phyloP scores from a whole-genome alignment of 2,329 filamentous ascomycete species.

The Stromatinia cepivora region DNA sequence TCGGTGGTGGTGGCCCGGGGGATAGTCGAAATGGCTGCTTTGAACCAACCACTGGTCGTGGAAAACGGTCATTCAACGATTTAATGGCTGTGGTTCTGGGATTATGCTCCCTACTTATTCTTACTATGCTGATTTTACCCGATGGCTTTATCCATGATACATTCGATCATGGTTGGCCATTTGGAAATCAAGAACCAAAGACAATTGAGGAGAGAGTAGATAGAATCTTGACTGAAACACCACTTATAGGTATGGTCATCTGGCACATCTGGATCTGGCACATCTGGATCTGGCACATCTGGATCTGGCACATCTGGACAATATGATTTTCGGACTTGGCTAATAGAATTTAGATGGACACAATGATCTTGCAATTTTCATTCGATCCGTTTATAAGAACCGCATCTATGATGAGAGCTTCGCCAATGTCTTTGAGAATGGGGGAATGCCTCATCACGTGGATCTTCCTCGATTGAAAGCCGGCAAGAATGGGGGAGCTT shows the following conservation, averaged over 20 bases:
- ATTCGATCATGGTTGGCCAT: constrained; percentile 12
- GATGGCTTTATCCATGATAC: constrained; percentile 16
- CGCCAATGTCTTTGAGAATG: constrained; percentile 70
- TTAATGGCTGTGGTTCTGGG: constrained; percentile 24
- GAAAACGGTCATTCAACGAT: constrained; percentile 20
- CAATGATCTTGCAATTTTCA: constrained; percentile 77
- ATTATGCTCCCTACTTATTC: constrained; percentile 27
- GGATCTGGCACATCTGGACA: not conserved
- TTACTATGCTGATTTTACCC: constrained; percentile 26
- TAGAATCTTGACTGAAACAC: constrained; percentile 48
- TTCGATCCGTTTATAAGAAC: constrained; percentile 69
- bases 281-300: no score
- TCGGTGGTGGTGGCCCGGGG: constrained; percentile 19
- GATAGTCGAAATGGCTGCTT: constrained; percentile 10
- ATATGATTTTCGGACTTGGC: not conserved
- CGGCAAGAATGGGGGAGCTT: constrained; percentile 79
- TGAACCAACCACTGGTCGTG: not conserved
- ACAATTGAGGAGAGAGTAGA: constrained; percentile 44
- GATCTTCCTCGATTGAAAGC: constrained; percentile 74
- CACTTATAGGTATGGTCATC: constrained; percentile 47
- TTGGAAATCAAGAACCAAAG: constrained; percentile 26
- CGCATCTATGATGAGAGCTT: constrained; percentile 76
- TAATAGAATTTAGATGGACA: constrained; percentile 67
- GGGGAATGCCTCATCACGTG: constrained; percentile 67
- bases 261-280: not conserved